A percentile compares a stretch with the other conserved stretches of the same genome.
phyloP scores from a whole-genome alignment of 345 rosid genomes.

The Rhizophora apiculata region DNA sequence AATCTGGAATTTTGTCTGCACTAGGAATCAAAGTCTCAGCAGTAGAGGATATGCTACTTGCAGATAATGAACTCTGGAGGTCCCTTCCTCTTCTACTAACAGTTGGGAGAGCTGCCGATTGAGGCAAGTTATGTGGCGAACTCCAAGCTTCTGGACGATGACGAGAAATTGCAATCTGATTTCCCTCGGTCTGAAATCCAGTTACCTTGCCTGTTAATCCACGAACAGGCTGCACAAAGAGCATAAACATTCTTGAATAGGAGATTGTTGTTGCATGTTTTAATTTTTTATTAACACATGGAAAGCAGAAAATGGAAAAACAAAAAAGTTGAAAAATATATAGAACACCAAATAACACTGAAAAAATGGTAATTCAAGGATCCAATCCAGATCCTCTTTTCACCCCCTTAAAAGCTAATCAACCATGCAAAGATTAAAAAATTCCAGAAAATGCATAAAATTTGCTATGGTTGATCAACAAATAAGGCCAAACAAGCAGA shows the following conservation, averaged over 20 bases:
- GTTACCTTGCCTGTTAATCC: constrained; percentile 30
- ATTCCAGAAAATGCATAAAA: neutral
- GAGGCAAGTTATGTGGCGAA: constrained; percentile 35
- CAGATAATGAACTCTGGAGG: constrained; percentile 41
- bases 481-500: neutral
- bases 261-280: neutral
- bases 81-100: constrained; percentile 47
- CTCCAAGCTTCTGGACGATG: constrained; percentile 51
- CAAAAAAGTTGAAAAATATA: neutral
- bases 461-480: neutral
- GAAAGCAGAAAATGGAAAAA: neutral
- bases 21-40: constrained; percentile 39
- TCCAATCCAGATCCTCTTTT: too few relatives aligned
- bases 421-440: neutral
- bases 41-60: constrained; percentile 40
- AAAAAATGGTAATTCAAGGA: neutral
- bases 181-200: constrained; percentile 31
- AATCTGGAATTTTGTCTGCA: constrained; percentile 36
- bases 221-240: constrained; percentile 45
- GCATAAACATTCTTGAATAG: neutral
- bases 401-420: neutral
- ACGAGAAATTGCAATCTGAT: constrained; percentile 27
- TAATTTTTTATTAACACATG: neutral
- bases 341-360: neutral
- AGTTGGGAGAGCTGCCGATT: constrained; percentile 39